Evolutionary conservation across 495 filamentous ascomycete species (phyloP).

Genomic region (Tuber calosporum): DNA sequence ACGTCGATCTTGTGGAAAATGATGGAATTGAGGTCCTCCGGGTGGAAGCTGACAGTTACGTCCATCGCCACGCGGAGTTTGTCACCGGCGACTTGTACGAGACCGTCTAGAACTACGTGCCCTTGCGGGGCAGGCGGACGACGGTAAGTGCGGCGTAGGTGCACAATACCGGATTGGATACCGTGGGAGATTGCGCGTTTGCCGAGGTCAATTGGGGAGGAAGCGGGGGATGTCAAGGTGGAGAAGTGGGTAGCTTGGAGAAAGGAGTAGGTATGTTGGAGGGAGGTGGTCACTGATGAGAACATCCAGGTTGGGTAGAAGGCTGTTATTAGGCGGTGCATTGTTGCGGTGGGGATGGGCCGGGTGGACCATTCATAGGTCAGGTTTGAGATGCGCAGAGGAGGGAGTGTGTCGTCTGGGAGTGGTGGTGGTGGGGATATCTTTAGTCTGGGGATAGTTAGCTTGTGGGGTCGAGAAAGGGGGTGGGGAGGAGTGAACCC

Average conservation of each 20-base stretch:
- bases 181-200: neutral
- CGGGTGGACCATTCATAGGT: conserved; percentile 32
- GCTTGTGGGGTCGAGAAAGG: conserved; percentile 3
- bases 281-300: conserved; percentile 26
- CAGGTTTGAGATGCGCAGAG: conserved; percentile 23
- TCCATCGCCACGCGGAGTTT: conserved; percentile 35
- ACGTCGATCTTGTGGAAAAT: conserved; percentile 32
- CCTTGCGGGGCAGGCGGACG: conserved; percentile 32
- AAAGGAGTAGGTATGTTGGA: conserved; percentile 19
- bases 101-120: conserved; percentile 35
- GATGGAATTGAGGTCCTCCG: conserved; percentile 25
- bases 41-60: conserved; percentile 33
- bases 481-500: conserved; percentile 15
- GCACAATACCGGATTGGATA: neutral
- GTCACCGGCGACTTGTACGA: conserved; percentile 34
- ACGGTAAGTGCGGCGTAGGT: conserved; percentile 15
- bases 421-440: neutral
- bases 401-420: conserved; percentile 13
- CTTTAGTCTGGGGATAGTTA: neutral
- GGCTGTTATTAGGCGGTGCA: conserved; percentile 29
- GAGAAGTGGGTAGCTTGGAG: conserved; percentile 2
- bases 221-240: neutral
- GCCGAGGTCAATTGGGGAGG: conserved; percentile 2
- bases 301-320: conserved; percentile 32
- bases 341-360: conserved; percentile 18